Evolutionary conservation across 495 filamentous ascomycete species (phyloP).

Genomic region (Talaromyces ruber): DNA sequence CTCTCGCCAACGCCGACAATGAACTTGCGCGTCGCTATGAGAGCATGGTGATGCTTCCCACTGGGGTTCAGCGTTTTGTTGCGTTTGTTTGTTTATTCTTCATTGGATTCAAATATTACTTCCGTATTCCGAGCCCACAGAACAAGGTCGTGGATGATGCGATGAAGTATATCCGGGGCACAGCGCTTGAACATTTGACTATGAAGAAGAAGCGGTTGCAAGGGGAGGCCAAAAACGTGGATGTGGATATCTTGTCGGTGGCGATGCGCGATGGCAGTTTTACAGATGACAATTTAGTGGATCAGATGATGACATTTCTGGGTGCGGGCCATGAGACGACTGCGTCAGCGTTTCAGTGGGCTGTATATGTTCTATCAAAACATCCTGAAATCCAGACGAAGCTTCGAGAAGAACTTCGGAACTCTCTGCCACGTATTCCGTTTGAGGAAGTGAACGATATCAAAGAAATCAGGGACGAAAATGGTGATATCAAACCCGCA

Average conservation of each 20-base stretch:
- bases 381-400: constrained; percentile 47
- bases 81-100: constrained; percentile 34
- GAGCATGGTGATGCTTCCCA: constrained; percentile 24
- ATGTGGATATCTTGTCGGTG: constrained; percentile 74
- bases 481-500: constrained; percentile 10
- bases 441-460: not conserved
- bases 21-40: constrained; percentile 58
- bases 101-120: constrained; percentile 21
- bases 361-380: constrained; percentile 48
- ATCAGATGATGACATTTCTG: constrained; percentile 95
- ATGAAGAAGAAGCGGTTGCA: constrained; percentile 57
- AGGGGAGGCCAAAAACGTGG: constrained; percentile 36
- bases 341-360: constrained; percentile 51
- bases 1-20: constrained; percentile 55
- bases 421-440: constrained; percentile 50
- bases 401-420: constrained; percentile 53
- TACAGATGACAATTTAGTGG: constrained; percentile 68
- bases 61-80: constrained; percentile 17
- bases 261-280: constrained; percentile 71
- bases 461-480: constrained; percentile 12
- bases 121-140: constrained; percentile 52
- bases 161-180: constrained; percentile 47
- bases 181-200: constrained; percentile 57
- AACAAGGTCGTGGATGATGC: constrained; percentile 54
- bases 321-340: constrained; percentile 85